These are phyloP conservation scores for Scedosporium aurantiacum DNA, from an alignment of 2,329 filamentous ascomycete species.

Conservation along the genomic window DNA sequence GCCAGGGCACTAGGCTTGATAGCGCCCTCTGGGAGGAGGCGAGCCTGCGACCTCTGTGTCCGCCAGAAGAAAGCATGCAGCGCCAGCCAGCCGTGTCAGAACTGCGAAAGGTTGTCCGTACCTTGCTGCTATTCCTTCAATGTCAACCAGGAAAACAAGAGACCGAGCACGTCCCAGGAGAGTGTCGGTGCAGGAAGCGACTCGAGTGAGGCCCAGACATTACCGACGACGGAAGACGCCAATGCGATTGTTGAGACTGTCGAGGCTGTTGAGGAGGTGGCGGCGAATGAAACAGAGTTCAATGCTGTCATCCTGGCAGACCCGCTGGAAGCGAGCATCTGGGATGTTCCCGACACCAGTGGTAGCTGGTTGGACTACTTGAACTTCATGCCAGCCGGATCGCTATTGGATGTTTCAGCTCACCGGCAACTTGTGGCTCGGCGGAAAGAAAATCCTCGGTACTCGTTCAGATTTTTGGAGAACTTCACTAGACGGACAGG, in stretches of 20 bases:
- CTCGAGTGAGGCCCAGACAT: background rate
- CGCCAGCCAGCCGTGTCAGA: conserved; percentile 59
- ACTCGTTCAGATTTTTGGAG: conserved; percentile 19
- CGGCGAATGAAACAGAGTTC: background rate
- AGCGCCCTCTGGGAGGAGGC: conserved; percentile 13
- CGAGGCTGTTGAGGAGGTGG: background rate
- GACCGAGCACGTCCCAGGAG: background rate
- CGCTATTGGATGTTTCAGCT: background rate
- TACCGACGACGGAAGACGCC: background rate
- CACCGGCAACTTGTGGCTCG: background rate
- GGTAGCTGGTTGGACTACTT: background rate
- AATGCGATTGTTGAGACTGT: background rate
- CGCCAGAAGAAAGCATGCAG: conserved; percentile 71
- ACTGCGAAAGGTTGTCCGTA: conserved; percentile 44
- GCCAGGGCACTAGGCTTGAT: conserved; percentile 9
- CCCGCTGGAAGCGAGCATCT: background rate
- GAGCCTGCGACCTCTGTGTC: conserved; percentile 40
- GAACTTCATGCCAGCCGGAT: background rate
- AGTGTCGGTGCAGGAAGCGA: background rate
- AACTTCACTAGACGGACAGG: conserved; percentile 25
- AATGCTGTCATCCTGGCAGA: background rate
- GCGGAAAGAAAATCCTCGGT: background rate
- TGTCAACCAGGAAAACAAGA: background rate
- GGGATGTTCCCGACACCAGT: background rate
- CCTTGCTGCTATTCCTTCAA: conserved; percentile 41